Conservation (phyloP, 192 early-diverging fungal species). For the Pilaira anomala region DNA sequence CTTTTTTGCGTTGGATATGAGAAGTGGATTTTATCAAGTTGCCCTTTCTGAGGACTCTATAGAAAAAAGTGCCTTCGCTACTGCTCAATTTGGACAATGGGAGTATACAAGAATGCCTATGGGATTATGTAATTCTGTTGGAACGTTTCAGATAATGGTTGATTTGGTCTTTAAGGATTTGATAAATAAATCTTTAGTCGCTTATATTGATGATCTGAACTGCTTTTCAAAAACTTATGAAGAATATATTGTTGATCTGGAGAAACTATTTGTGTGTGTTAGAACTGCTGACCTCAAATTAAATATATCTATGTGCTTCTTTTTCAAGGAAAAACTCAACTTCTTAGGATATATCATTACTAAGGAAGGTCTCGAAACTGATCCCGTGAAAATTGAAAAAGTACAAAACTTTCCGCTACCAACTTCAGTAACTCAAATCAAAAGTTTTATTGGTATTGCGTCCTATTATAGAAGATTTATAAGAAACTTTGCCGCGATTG, state of each 20-base stretch:
- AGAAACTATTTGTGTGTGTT: not conserved
- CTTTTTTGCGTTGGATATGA: conserved; percentile 23
- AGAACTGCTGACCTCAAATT: not conserved
- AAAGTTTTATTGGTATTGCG: not conserved
- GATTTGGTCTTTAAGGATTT: not conserved
- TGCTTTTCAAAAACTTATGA: not conserved
- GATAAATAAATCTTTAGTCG: not conserved
- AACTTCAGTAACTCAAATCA: not conserved
- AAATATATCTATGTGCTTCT: not conserved
- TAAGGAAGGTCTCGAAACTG: not conserved
- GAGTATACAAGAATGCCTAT: not conserved
- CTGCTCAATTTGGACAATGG: not conserved
- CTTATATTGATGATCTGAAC: not conserved
- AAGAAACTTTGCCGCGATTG: not conserved
- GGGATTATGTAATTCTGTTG: not conserved
- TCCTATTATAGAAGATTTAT: not conserved
- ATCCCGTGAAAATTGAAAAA: not conserved
- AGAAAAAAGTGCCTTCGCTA: not conserved
- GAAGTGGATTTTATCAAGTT: not conserved
- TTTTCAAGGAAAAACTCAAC: not conserved
- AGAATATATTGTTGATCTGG: not conserved
- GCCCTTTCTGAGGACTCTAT: not conserved
- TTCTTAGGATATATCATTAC: not conserved
- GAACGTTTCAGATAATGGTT: not conserved
- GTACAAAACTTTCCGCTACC: not conserved